phyloP scores from a whole-genome alignment of 2,329 filamentous ascomycete genomes.

The Laburnicola sp. region DNA sequence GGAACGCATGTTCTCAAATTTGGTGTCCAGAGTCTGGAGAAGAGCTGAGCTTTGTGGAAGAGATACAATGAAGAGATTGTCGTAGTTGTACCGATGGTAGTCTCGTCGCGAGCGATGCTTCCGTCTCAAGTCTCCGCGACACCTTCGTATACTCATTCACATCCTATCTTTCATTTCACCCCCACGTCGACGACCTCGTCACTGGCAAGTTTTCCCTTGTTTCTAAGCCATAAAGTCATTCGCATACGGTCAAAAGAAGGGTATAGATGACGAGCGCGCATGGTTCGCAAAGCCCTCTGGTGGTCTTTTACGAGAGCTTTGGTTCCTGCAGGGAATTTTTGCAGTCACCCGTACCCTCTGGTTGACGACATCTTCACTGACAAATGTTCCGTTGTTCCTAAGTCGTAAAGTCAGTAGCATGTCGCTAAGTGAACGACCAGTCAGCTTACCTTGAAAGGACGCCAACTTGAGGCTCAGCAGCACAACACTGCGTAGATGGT shows the following conservation, averaged over 20 bases:
- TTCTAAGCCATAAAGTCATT: constrained; percentile 1
- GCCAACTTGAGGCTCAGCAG: too few species aligned
- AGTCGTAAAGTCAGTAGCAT: neutral
- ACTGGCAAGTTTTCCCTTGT: neutral
- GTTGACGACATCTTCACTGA: neutral
- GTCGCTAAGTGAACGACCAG: neutral
- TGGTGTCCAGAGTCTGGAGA: neutral
- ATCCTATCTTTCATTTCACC: neutral
- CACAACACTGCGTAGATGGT: too few species aligned
- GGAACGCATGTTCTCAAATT: neutral
- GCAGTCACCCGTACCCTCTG: neutral
- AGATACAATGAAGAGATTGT: neutral
- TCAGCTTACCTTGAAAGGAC: too few species aligned
- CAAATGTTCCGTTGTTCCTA: neutral
- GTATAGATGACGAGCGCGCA: too few species aligned
- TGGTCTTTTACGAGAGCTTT: too few species aligned
- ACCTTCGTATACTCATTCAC: neutral
- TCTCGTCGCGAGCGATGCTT: neutral
- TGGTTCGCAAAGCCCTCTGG: too few species aligned
- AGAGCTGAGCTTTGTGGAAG: neutral
- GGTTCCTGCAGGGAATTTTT: too few species aligned
- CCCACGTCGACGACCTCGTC: neutral
- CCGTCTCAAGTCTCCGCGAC: neutral
- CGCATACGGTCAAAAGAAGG: too few species aligned
- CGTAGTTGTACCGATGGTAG: neutral